These are phyloP conservation scores for Murraya paniculata DNA, from an alignment of 345 rosid genomes.

Conservation along the genomic window DNA sequence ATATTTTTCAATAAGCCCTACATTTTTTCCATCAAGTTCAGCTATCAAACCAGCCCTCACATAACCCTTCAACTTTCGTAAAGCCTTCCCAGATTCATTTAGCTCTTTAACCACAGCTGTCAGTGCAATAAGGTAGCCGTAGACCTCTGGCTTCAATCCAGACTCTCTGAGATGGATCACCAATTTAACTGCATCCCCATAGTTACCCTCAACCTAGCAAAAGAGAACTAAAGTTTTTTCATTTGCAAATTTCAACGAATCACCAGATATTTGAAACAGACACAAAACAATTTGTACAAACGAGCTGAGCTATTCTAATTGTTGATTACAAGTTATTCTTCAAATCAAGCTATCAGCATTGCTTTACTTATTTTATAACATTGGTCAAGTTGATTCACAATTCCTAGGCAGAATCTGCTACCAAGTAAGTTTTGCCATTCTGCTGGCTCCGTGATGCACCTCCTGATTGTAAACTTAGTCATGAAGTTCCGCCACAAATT, in stretches of 20 bases:
- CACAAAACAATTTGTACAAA: neutral
- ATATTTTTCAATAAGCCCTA: slow-evolving; percentile 55
- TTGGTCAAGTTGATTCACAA: too few relatives aligned
- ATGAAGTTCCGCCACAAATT: neutral
- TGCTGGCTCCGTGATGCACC: neutral
- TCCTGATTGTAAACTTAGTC: neutral
- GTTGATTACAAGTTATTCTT: too few relatives aligned
- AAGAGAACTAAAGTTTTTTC: slow-evolving; percentile 10
- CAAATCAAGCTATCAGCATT: too few relatives aligned
- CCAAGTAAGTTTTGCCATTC: neutral
- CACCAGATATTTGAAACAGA: neutral
- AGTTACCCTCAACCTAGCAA: slow-evolving; percentile 77
- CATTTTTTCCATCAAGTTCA: slow-evolving; percentile 53
- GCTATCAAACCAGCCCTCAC: slow-evolving; percentile 55
- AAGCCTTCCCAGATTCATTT: slow-evolving; percentile 65
- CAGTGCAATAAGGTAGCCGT: slow-evolving; percentile 86
- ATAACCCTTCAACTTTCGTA: slow-evolving; percentile 67
- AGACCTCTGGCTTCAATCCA: slow-evolving; percentile 79
- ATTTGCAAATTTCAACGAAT: neutral
- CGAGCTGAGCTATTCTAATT: neutral
- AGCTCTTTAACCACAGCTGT: slow-evolving; percentile 93
- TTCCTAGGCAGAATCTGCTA: neutral
- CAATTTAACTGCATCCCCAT: slow-evolving; percentile 61
- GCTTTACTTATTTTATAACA: too few relatives aligned
- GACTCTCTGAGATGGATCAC: slow-evolving; percentile 62